phyloP scores from a whole-genome alignment of 2,329 filamentous ascomycete genomes.

The Phaeoacremonium minimum region DNA sequence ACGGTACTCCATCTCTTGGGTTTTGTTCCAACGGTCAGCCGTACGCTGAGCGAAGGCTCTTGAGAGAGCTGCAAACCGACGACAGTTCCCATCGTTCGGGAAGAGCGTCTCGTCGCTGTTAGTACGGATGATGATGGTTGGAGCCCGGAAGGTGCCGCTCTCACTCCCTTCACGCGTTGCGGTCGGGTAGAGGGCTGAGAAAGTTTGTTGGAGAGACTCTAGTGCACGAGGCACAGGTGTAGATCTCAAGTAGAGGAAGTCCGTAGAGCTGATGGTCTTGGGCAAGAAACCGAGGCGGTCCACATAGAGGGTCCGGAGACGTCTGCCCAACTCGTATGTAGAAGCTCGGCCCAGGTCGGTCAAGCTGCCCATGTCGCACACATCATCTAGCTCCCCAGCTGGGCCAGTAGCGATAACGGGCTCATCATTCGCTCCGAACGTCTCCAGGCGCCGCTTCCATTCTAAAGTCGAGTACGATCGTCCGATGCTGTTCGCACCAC shows the following conservation, averaged over 20 bases:
- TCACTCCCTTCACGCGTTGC: constrained; percentile 24
- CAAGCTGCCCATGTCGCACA: constrained; percentile 77
- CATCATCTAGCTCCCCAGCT: constrained; percentile 65
- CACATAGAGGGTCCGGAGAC: constrained; percentile 69
- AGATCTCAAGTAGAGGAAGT: constrained; percentile 67
- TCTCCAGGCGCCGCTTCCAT: constrained; percentile 75
- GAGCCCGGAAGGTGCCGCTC: constrained; percentile 43
- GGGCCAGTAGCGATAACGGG: constrained; percentile 67
- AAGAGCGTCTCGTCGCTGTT: constrained; percentile 72
- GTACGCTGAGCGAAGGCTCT: constrained; percentile 68
- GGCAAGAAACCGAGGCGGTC: constrained; percentile 72
- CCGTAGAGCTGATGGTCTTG: constrained; percentile 39
- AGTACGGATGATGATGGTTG: constrained; percentile 62
- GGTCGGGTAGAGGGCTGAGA: constrained; percentile 69
- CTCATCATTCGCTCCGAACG: constrained; percentile 68
- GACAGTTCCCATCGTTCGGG: constrained; percentile 72
- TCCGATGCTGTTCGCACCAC: constrained; percentile 24
- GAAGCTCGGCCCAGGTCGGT: constrained; percentile 72
- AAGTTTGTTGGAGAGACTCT: constrained; percentile 72
- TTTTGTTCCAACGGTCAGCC: constrained; percentile 69
- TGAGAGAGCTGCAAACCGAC: constrained; percentile 65
- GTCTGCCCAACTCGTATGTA: constrained; percentile 63
- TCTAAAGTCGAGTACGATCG: constrained; percentile 40
- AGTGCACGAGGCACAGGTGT: constrained; percentile 73
- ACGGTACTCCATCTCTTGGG: constrained; percentile 78